Evolutionary conservation across 352 stramenopile species (phyloP), one percentile per base, ranked within the genome.

Genomic region (Pseudoperonospora humuli): DNA sequence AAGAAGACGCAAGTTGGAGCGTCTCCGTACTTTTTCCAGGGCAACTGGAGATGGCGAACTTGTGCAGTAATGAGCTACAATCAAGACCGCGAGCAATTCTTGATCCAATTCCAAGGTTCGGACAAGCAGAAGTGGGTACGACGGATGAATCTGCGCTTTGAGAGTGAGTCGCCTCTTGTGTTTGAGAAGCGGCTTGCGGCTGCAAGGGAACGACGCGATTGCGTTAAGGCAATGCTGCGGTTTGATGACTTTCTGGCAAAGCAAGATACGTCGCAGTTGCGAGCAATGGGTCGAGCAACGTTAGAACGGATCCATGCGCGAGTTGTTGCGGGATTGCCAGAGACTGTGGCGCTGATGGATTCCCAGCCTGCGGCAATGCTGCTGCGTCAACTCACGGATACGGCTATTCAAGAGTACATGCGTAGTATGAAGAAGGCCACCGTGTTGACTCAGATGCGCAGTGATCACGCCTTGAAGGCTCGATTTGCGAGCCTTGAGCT

Each of bases 341-440:
- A 74, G 15, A 45, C 67, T 6, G 61, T 93, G 5, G 63, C 64
- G 7, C 44, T 93, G 11, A 41, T 76, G 10, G 75, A 93, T 21
- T 71, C 67, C 0, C 67, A 86, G 24, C 76, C 83, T 2, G 60
- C 70, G 2, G 70, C 70, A 1, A 43, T 37, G 34, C 53, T 94
- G 8, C 58, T 97, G n/a, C 71, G 85, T 7, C 47, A 66, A 18
- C 70, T 97, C 26, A 97, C 85, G 0, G 84, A 92, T 38, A 72
- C 84, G 13, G 81, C 84, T 24, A 93, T 96, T 45, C 75, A 94
- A 24, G 75, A 88, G 13, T 96, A 97, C 60, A 83, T 77, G 35
- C 72, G 81, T 2, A 95, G 79, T 32, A 96, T 97, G 86, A 96
- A 97, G 61, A 95, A 95, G 32, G 64, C 84, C 1, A 75, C 94